phyloP scores from a whole-genome alignment of 2,329 filamentous ascomycete genomes.

The Cordyceps cicadae region DNA sequence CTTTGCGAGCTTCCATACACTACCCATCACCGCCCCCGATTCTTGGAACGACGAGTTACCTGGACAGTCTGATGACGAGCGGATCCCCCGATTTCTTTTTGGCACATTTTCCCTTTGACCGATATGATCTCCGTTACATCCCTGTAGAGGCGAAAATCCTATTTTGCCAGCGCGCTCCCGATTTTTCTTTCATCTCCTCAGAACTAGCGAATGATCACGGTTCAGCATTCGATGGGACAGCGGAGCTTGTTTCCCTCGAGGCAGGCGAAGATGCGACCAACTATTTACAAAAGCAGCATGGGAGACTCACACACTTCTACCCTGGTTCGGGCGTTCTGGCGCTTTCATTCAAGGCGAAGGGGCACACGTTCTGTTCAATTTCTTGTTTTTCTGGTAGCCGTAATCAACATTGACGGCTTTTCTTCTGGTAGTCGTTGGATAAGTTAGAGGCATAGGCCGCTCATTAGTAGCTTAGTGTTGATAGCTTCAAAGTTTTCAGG shows the following conservation, averaged over 20 bases:
- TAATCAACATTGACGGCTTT: neutral
- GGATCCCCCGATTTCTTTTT: neutral
- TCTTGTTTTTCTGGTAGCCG: neutral
- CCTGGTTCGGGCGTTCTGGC: neutral
- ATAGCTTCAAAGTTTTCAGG: neutral
- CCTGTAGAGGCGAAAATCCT: conserved; percentile 3
- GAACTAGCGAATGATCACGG: neutral
- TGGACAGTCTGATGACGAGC: neutral
- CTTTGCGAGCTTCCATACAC: neutral
- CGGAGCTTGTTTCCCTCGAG: neutral
- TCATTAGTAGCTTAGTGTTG: neutral
- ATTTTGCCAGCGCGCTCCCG: neutral
- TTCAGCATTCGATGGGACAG: neutral
- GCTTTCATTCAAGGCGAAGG: neutral
- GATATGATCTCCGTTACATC: neutral
- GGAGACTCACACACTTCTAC: neutral
- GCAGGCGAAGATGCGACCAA: neutral
- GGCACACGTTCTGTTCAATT: neutral
- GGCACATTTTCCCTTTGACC: neutral
- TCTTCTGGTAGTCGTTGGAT: neutral
- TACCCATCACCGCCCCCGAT: neutral
- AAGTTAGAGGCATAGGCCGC: neutral
- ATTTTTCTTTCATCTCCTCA: neutral
- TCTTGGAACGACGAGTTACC: neutral
- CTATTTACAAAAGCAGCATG: conserved; percentile 3